phyloP scores from a whole-genome alignment of 345 rosid genomes.

The Gynandropsis gynandra region DNA sequence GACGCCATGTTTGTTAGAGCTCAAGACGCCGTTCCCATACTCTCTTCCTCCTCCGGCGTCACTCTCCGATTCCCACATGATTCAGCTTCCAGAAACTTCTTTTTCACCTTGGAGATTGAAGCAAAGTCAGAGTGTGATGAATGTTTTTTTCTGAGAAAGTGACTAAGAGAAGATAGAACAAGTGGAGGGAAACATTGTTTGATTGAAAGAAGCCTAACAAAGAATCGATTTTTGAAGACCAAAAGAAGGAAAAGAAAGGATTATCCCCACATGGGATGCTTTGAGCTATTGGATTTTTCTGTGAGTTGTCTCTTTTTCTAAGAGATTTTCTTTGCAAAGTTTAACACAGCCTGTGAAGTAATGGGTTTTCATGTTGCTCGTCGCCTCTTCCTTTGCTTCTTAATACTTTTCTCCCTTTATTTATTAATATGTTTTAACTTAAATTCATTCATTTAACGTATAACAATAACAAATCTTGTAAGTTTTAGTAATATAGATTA shows the following conservation, averaged over 20 bases:
- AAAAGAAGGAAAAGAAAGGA: constrained; percentile 15
- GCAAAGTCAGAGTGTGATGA: not conserved
- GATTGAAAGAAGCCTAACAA: no score
- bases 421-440: no score
- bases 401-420: no score
- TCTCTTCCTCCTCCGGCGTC: constrained; percentile 61
- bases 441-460: no score
- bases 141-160: no score
- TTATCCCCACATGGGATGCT: constrained; percentile 36
- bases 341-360: constrained; percentile 28
- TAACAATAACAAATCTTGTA: no score
- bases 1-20: constrained; percentile 59
- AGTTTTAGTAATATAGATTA: no score
- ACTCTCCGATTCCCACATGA: constrained; percentile 90
- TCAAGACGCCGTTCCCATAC: constrained; percentile 62
- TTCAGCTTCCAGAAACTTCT: constrained; percentile 5
- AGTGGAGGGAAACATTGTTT: constrained; percentile 17
- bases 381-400: no score
- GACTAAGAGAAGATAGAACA: constrained; percentile 11
- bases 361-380: no score
- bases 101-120: constrained; percentile 2
- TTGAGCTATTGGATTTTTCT: constrained; percentile 25
- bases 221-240: constrained; percentile 20
- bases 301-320: constrained; percentile 32
- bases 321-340: constrained; percentile 20